These are phyloP conservation scores for Macrophomina tecta DNA, from an alignment of 2,329 filamentous ascomycete genomes.

Conservation along the genomic window DNA sequence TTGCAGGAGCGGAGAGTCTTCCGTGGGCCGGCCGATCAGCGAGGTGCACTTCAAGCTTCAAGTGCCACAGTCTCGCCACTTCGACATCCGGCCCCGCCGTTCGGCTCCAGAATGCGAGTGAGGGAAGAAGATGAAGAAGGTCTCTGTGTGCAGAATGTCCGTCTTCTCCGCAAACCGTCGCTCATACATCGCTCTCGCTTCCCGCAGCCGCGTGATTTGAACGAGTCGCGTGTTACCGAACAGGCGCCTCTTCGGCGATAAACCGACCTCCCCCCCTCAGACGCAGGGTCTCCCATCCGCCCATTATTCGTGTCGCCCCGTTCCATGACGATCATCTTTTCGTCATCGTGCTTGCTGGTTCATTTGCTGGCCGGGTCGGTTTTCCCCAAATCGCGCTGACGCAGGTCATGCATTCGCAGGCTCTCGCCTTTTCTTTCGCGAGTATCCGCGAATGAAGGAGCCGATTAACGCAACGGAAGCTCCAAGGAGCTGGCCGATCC, in stretches of 20 bases:
- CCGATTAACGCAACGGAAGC: neutral
- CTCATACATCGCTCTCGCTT: no score
- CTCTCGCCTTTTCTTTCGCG: neutral
- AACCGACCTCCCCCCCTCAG: neutral
- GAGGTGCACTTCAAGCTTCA: neutral
- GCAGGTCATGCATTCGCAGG: neutral
- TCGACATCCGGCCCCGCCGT: neutral
- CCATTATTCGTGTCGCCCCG: conserved; percentile 20
- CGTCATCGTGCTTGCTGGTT: conserved; percentile 3
- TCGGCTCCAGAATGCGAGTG: neutral
- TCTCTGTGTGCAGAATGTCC: neutral
- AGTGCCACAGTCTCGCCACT: neutral
- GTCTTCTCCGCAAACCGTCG: neutral
- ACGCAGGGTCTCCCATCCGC: conserved; percentile 22
- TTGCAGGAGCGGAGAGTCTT: conserved; percentile 13
- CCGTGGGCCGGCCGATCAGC: conserved; percentile 1
- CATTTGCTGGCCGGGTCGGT: neutral
- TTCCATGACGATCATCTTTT: conserved; percentile 19
- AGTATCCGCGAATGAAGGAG: neutral
- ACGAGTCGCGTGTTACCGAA: conserved; percentile 10
- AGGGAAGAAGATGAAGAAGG: neutral
- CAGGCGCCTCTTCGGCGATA: conserved; percentile 12
- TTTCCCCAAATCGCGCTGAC: neutral
- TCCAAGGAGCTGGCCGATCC: neutral
- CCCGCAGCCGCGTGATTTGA: neutral